Evolutionary conservation across 1,139 yeast genomes (phyloP).

Genomic region (Geotrichum australiense): DNA sequence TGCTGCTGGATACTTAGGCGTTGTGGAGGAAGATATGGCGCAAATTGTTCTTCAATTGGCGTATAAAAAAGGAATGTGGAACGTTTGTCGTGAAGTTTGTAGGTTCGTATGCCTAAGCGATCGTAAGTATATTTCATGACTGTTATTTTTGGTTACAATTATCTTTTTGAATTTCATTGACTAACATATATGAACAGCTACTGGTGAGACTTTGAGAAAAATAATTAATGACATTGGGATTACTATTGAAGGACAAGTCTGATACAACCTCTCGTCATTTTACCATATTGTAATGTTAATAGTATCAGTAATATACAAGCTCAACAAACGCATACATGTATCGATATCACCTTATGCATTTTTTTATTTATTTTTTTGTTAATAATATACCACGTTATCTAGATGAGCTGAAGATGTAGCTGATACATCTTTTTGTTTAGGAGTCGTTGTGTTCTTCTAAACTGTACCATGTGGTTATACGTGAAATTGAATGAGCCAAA

Average conservation of each 20-base stretch:
- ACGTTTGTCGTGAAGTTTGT: constrained; percentile 37
- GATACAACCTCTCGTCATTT: no score
- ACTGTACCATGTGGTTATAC: no score
- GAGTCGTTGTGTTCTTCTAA: no score
- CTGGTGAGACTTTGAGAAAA: constrained; percentile 25
- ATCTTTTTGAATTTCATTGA: not conserved
- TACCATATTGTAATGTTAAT: no score
- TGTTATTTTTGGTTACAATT: not conserved
- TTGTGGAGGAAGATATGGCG: constrained; percentile 28
- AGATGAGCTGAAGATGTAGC: no score
- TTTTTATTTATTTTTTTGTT: no score
- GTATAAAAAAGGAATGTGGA: constrained; percentile 32
- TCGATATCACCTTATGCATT: no score
- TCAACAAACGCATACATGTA: no score
- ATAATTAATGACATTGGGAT: constrained; percentile 12
- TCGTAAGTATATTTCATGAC: constrained; percentile 19
- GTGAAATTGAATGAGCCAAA: no score
- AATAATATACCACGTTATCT: no score
- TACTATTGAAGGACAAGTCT: constrained; percentile 1
- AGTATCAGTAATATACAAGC: no score
- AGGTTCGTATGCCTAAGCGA: constrained; percentile 38
- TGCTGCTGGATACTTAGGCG: constrained; percentile 39
- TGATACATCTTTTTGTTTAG: no score
- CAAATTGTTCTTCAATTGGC: constrained; percentile 32
- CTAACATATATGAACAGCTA: constrained; percentile 9